Percentiles rank a stretch among this genome's conserved stretches.
phyloP scores from a whole-genome alignment of 805 yeast species.

The Ogataea zsoltii region DNA sequence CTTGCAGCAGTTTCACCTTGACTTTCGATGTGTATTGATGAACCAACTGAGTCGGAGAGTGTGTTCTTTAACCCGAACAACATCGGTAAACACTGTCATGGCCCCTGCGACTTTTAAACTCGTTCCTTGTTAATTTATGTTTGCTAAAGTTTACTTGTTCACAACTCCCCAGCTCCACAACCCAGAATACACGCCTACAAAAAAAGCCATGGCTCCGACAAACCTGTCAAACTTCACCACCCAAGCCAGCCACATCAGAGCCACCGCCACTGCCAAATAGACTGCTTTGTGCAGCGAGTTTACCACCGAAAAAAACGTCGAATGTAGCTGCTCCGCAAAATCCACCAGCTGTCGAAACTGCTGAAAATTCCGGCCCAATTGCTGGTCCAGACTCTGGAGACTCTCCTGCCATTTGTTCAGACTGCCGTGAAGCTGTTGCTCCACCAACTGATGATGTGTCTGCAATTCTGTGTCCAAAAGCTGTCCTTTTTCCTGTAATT shows the following conservation, averaged over 20 bases:
- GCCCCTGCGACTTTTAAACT: too few relatives aligned
- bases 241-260: background rate
- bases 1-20: too few relatives aligned
- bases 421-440: background rate
- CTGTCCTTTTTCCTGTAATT: constrained; percentile 6
- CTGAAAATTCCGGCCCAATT: constrained; percentile 8
- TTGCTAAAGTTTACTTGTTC: too few relatives aligned
- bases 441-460: constrained; percentile 1
- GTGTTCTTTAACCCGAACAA: too few relatives aligned
- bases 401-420: constrained; percentile 7
- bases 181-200: background rate
- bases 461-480: constrained; percentile 4
- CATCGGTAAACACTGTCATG: too few relatives aligned
- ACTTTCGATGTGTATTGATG: too few relatives aligned
- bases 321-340: constrained; percentile 3
- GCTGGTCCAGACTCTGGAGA: constrained; percentile 5
- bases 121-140: too few relatives aligned
- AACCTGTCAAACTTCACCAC: background rate
- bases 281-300: constrained; percentile 3
- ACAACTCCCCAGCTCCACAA: background rate
- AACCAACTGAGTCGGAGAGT: too few relatives aligned
- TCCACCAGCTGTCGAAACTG: constrained; percentile 10
- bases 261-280: background rate
- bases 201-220: background rate
- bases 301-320: background rate